Evolutionary conservation across 140 eudicot genomes (phyloP).

Genomic region (Ambrosia hybrid): DNA sequence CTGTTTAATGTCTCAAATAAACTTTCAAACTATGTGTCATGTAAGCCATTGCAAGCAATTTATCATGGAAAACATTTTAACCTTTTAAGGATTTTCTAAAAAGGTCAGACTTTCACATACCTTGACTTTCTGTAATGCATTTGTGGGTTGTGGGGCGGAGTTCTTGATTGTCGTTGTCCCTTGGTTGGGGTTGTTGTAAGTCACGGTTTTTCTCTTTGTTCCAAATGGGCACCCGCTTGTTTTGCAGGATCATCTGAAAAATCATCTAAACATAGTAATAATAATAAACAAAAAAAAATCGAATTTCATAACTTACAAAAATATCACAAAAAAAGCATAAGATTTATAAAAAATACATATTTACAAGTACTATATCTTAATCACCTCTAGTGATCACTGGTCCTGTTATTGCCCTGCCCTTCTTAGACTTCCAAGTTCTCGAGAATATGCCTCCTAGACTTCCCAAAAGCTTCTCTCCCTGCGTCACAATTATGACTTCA

Average conservation of each 20-base stretch:
- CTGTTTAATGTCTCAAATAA: too few species aligned
- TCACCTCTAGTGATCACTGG: constrained; percentile 70
- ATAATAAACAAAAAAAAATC: not conserved
- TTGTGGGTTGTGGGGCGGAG: constrained; percentile 68
- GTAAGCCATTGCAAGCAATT: too few species aligned
- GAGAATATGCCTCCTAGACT: constrained; percentile 87
- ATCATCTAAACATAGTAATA: not conserved
- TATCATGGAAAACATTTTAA: not conserved
- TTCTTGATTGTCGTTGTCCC: constrained; percentile 47
- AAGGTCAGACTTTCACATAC: constrained; percentile 29
- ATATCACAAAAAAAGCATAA: not conserved
- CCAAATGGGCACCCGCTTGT: constrained; percentile 74
- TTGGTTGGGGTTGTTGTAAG: constrained; percentile 45
- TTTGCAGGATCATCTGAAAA: constrained; percentile 69
- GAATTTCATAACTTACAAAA: constrained; percentile 15
- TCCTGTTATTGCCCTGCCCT: constrained; percentile 61
- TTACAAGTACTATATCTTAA: constrained; percentile 5
- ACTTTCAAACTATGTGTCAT: too few species aligned
- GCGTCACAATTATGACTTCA: constrained; percentile 18
- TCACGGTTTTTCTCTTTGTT: constrained; percentile 85
- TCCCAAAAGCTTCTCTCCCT: constrained; percentile 88
- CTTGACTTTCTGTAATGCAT: constrained; percentile 86
- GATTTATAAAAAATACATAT: not conserved
- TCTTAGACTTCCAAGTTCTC: constrained; percentile 95
- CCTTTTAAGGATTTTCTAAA: not conserved